A percentile compares a stretch with the other conserved stretches of the same genome.
Conservation (phyloP, 192 early-diverging fungal genomes). For the Gorgonomyces haynaldii region DNA sequence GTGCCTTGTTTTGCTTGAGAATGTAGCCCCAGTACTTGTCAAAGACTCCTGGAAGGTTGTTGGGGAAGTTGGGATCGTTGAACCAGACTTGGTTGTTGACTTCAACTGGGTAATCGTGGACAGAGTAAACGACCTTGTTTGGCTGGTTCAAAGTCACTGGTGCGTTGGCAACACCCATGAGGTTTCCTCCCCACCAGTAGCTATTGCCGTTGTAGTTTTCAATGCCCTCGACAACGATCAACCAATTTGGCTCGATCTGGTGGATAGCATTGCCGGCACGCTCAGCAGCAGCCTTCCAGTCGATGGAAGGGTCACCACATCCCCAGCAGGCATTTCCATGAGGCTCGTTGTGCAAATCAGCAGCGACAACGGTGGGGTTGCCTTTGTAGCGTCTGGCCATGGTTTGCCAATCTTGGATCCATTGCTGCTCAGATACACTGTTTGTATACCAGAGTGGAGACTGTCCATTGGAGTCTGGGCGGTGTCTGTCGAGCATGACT, state of each 20-base stretch:
- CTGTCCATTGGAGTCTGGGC: constrained; percentile 11
- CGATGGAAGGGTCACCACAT: background rate
- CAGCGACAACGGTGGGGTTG: background rate
- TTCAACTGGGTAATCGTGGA: constrained; percentile 2
- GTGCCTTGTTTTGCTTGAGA: constrained; percentile 11
- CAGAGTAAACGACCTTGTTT: constrained; percentile 2
- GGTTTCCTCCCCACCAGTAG: constrained; percentile 14
- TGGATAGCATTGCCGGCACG: constrained; percentile 1
- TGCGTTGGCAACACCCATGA: background rate
- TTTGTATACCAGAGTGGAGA: constrained; percentile 17
- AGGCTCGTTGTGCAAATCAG: constrained; percentile 2
- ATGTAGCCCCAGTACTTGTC: constrained; percentile 19
- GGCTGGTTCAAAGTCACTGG: background rate
- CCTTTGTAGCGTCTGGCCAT: background rate
- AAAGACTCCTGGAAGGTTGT: constrained; percentile 17
- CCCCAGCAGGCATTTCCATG: constrained; percentile 13
- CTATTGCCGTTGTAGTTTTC: no score
- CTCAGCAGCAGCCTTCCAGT: constrained; percentile 2
- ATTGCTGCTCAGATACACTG: constrained; percentile 14
- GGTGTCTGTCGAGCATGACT: constrained; percentile 18
- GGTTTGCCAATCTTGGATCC: constrained; percentile 19
- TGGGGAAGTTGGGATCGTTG: constrained; percentile 20
- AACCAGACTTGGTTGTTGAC: constrained; percentile 16
- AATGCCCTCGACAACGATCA: constrained; percentile 1
- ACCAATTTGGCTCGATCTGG: background rate